Percentiles rank a stretch among this genome's conserved stretches.
Conservation (phyloP, 2,329 filamentous ascomycete species). For the Colletotrichum lindemuthianum region DNA sequence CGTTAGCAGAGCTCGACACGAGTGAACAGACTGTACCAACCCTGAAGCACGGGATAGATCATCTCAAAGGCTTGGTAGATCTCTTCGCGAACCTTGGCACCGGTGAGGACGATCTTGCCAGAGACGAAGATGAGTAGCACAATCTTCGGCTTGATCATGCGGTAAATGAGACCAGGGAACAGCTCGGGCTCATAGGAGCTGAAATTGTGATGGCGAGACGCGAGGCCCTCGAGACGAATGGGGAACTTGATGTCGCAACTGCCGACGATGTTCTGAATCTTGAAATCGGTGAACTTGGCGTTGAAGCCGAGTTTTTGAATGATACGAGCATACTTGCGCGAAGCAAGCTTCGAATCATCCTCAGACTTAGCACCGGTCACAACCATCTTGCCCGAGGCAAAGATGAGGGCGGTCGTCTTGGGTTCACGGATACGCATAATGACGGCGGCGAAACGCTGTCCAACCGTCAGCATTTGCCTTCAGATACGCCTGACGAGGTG, state of each 20-base stretch:
- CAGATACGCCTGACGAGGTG: conserved; percentile 40
- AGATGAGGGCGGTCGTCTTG: conserved; percentile 98
- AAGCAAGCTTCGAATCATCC: conserved; percentile 96
- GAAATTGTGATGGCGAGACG: conserved; percentile 98
- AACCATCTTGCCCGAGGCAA: conserved; percentile 99
- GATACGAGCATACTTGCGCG: conserved; percentile 97
- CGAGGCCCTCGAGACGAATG: conserved; percentile 94
- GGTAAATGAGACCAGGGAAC: conserved; percentile 99
- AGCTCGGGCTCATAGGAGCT: conserved; percentile 98
- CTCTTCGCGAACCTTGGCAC: conserved; percentile 97
- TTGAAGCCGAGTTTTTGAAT: conserved; percentile 99
- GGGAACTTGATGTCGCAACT: conserved; percentile 99
- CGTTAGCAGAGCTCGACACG: conserved; percentile 15
- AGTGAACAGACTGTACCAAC: conserved; percentile 56
- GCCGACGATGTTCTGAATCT: conserved; percentile 99
- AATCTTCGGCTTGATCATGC: conserved; percentile 99
- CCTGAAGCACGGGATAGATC: conserved; percentile 95
- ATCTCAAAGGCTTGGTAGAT: conserved; percentile 97
- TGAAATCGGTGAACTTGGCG: conserved; percentile 99
- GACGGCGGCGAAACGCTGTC: conserved; percentile 94
- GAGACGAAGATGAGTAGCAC: conserved; percentile 97
- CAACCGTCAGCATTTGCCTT: conserved; percentile 36
- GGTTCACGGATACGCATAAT: conserved; percentile 99
- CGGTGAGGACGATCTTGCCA: conserved; percentile 97
- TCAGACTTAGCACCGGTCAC: conserved; percentile 98